These are phyloP conservation scores for Trypanosoma mega DNA, from an alignment of 208 protist genomes.

Conservation along the genomic window DNA sequence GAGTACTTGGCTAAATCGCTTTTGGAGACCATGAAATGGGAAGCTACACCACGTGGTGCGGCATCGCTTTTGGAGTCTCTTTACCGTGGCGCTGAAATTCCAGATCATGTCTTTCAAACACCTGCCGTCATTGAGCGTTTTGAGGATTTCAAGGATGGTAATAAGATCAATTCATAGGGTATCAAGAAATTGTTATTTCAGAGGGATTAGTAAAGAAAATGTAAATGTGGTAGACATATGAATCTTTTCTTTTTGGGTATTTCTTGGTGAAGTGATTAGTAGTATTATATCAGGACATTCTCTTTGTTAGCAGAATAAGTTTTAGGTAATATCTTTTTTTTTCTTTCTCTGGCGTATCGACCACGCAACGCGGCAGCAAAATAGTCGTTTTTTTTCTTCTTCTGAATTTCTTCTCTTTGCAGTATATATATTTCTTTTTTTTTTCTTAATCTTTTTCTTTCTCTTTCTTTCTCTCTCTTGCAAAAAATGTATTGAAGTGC, in stretches of 20 bases:
- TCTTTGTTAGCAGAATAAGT: no score
- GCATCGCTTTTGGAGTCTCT: constrained; percentile 88
- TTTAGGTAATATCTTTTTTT: no score
- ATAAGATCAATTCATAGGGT: constrained; percentile 68
- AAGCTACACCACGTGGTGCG: constrained; percentile 81
- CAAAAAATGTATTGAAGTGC: constrained; percentile 8
- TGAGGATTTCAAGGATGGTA: constrained; percentile 74
- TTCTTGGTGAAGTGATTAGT: no score
- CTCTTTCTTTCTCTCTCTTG: constrained; percentile 8
- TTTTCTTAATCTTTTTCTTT: constrained; percentile 15
- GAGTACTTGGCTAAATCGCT: constrained; percentile 86
- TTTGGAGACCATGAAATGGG: constrained; percentile 89
- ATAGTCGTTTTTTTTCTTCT: background rate
- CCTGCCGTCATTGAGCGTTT: constrained; percentile 83
- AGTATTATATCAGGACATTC: no score
- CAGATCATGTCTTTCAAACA: constrained; percentile 90
- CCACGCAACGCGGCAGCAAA: no score
- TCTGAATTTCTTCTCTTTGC: constrained; percentile 2
- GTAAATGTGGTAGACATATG: no score
- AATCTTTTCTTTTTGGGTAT: no score
- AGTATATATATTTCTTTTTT: constrained; percentile 14
- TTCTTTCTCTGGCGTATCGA: no score
- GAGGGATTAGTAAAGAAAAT: no score
- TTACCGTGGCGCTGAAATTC: constrained; percentile 86
- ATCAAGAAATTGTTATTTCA: background rate